Percentiles rank a stretch among this genome's conserved stretches.
These are phyloP conservation scores for Aspergillus pseudotamarii DNA, from an alignment of 2,329 filamentous ascomycete genomes.

Conservation along the genomic window DNA sequence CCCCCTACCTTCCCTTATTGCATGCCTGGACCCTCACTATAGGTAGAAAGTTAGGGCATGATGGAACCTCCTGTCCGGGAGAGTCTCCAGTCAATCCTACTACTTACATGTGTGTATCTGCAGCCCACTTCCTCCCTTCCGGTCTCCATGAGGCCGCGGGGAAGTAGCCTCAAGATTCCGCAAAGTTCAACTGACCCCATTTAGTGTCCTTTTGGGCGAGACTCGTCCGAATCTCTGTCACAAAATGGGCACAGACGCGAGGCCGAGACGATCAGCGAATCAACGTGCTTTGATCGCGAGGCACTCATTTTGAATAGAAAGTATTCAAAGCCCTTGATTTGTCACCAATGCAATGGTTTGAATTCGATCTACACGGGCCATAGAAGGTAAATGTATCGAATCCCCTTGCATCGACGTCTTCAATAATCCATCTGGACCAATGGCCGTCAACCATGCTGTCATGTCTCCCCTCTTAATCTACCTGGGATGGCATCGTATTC, in stretches of 20 bases:
- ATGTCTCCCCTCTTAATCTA: neutral
- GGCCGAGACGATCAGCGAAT: conserved; percentile 34
- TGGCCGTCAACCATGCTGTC: conserved; percentile 17
- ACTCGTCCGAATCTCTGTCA: conserved; percentile 32
- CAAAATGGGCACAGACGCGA: conserved; percentile 32
- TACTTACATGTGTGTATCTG: conserved; percentile 4
- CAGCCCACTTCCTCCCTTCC: conserved; percentile 10
- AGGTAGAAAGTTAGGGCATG: neutral
- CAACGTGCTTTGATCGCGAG: conserved; percentile 26
- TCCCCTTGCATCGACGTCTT: conserved; percentile 39
- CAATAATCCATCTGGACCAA: conserved; percentile 35
- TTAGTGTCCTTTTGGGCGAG: neutral
- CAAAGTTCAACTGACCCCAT: conserved; percentile 24
- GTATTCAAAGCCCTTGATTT: conserved; percentile 37
- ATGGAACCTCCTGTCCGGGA: neutral
- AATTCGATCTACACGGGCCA: conserved; percentile 36
- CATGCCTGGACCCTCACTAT: neutral
- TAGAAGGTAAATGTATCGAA: conserved; percentile 22
- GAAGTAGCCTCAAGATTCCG: conserved; percentile 24
- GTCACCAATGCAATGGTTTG: conserved; percentile 32
- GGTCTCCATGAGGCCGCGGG: conserved; percentile 22
- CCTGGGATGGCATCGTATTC: neutral
- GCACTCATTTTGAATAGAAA: conserved; percentile 10
- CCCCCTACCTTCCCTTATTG: neutral
- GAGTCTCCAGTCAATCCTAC: neutral